Conservation (phyloP, 1,139 yeast genomes). For the Geotrichum europaeum region DNA sequence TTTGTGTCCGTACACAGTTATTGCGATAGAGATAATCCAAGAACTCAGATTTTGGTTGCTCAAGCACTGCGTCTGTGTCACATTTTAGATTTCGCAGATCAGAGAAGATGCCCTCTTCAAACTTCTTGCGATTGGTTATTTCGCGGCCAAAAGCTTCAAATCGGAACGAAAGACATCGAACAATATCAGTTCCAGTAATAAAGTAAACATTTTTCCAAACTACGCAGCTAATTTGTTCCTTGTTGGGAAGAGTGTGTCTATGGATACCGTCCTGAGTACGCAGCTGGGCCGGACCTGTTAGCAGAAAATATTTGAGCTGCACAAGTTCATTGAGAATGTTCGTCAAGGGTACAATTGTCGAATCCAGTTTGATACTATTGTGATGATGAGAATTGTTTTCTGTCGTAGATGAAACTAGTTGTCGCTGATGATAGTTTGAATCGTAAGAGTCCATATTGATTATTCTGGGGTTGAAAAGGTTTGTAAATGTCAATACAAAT, state of each 20-base stretch:
- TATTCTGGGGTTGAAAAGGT: not conserved
- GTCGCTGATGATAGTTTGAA: not conserved
- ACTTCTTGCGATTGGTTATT: constrained; percentile 80
- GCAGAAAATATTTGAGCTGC: constrained; percentile 17
- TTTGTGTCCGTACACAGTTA: constrained; percentile 86
- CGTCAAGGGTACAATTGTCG: constrained; percentile 9
- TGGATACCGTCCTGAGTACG: constrained; percentile 14
- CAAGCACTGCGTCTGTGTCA: constrained; percentile 82
- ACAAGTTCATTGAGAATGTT: constrained; percentile 14
- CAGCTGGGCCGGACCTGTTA: constrained; percentile 16
- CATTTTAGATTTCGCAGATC: constrained; percentile 83
- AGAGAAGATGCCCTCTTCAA: constrained; percentile 93
- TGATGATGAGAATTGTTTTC: not conserved
- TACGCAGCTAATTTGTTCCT: constrained; percentile 86
- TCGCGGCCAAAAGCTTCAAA: constrained; percentile 87
- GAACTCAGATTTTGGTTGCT: constrained; percentile 81
- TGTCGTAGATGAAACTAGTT: not conserved
- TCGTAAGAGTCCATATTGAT: not conserved
- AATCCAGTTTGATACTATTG: not conserved
- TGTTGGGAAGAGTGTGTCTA: constrained; percentile 63
- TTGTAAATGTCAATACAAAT: not conserved
- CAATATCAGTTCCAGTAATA: constrained; percentile 94
- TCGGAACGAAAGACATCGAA: constrained; percentile 81
- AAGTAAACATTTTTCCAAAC: constrained; percentile 88
- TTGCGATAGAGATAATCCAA: constrained; percentile 79